Conservation (phyloP, 1,284 basidiomycete species). For the Pulveroboletus ridleyi region DNA sequence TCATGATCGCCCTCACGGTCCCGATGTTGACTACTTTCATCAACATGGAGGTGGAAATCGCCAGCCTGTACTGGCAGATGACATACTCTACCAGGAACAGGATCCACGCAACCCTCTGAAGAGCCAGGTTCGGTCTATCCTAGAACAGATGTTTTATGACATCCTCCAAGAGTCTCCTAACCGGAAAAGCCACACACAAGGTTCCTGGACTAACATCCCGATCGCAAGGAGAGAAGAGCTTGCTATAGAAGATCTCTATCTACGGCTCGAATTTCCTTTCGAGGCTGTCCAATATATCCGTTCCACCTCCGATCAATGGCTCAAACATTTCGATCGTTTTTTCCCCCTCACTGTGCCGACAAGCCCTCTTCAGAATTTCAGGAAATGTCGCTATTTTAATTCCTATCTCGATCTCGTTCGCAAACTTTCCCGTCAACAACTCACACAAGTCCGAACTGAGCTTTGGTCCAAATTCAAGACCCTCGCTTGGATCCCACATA, state of each 20-base stretch:
- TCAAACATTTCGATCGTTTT: background rate
- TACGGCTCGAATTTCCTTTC: background rate
- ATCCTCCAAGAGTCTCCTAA: slow-evolving; percentile 20
- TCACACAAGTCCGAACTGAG: background rate
- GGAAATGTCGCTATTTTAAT: background rate
- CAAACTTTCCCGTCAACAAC: background rate
- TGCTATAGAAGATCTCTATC: background rate
- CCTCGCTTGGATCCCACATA: slow-evolving; percentile 3
- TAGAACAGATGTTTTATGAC: slow-evolving; percentile 20
- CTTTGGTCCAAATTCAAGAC: slow-evolving; percentile 3
- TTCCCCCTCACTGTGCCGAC: background rate
- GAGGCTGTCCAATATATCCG: background rate
- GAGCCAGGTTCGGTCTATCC: background rate
- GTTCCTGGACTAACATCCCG: slow-evolving; percentile 20
- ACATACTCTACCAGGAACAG: background rate
- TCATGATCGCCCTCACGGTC: background rate
- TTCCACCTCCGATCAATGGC: background rate
- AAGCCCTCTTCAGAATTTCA: background rate
- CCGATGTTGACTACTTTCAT: slow-evolving; percentile 13
- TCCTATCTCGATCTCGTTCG: slow-evolving; percentile 1
- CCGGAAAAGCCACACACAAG: background rate
- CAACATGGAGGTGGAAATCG: slow-evolving; percentile 15
- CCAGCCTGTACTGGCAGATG: background rate
- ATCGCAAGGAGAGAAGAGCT: fast-evolving
- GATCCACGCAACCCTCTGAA: background rate